Evolutionary conservation across 192 early-diverging fungal species (phyloP), one percentile per base, ranked within the genome.

Genomic region (Gonapodya prolifera): DNA sequence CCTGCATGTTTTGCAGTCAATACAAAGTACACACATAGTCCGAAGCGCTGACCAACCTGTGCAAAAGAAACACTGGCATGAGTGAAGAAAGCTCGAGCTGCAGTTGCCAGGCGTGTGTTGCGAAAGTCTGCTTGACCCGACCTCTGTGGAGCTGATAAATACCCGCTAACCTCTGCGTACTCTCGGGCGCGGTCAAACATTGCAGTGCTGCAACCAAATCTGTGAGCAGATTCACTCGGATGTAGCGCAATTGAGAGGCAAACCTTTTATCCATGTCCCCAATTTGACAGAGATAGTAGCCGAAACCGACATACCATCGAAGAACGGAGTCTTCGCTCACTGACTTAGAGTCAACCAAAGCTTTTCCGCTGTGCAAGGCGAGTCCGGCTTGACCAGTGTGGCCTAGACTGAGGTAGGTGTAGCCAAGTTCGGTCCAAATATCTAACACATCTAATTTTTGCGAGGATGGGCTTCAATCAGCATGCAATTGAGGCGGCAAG

Each of bases 331-430:
- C 76, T n/a, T 77, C 45, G 0, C 35, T 35, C 23, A 80, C 79
- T 35, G 35, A 33, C 32, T 78, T 70, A 13, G 75, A 73, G 8
- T 83, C 79, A 17, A 85, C 35, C 28, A 83, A 83, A 18, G 16
- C 77, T 45, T 87, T 84, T 2, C 83, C 86, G 34, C 87, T 84
- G 29, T 81, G 77, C 33, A 91, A 83, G 0, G 89, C 87, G 23
- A 83, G 76, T 17, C 86, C 87, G 1, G 91, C 90, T 79, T 91
- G 91, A 0, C 91, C 92, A 1, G 91, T 89, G 80, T 94, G 93
- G 2, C 93, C 93, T 2, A 94, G 75, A 23, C 79, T 80, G 1
- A 88, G 70, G 77, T 93, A 93, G 0, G 83, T 84, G 18, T 82
- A 75, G 17, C 85, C 87, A 33, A 94, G 87, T 1, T 83, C 79